A percentile compares a stretch with the other conserved stretches of the same genome.
These are phyloP conservation scores for Ophiostoma tasmaniense DNA, from an alignment of 2,329 filamentous ascomycete genomes.

Conservation along the genomic window DNA sequence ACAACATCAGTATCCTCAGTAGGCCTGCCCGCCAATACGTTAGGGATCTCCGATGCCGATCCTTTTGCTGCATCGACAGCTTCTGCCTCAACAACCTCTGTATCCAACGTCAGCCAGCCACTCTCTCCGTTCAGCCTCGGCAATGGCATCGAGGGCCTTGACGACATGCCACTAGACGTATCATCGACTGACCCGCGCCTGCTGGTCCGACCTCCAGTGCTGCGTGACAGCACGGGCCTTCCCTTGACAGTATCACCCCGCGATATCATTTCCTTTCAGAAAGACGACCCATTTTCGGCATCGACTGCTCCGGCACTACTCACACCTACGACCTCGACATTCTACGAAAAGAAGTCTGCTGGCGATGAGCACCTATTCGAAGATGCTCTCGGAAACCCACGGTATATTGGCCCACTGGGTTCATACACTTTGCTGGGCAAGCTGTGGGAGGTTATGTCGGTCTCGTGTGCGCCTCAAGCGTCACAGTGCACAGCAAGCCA, in stretches of 20 bases:
- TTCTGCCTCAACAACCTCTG: not conserved
- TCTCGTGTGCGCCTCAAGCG: constrained; percentile 11
- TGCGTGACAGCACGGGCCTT: not conserved
- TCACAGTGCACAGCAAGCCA: constrained; percentile 12
- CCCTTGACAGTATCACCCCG: constrained; percentile 8
- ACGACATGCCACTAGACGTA: not conserved
- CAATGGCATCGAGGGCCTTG: not conserved
- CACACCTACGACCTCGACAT: not conserved
- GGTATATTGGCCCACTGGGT: constrained; percentile 19
- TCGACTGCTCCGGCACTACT: not conserved
- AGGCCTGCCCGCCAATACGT: not conserved
- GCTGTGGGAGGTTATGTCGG: constrained; percentile 18
- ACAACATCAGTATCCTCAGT: not conserved
- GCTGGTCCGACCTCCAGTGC: not conserved
- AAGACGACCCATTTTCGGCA: not conserved
- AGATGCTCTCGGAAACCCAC: constrained; percentile 16
- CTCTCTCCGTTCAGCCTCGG: constrained; percentile 5
- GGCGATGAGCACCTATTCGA: constrained; percentile 17
- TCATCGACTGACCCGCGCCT: not conserved
- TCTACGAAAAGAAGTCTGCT: constrained; percentile 3
- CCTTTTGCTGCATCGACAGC: not conserved
- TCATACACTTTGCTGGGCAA: constrained; percentile 19
- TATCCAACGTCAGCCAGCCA: not conserved
- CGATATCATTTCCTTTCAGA: not conserved
- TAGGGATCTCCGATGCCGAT: not conserved